Evolutionary conservation across 2,329 filamentous ascomycete species (phyloP).

Genomic region (Xylaria multiplex): DNA sequence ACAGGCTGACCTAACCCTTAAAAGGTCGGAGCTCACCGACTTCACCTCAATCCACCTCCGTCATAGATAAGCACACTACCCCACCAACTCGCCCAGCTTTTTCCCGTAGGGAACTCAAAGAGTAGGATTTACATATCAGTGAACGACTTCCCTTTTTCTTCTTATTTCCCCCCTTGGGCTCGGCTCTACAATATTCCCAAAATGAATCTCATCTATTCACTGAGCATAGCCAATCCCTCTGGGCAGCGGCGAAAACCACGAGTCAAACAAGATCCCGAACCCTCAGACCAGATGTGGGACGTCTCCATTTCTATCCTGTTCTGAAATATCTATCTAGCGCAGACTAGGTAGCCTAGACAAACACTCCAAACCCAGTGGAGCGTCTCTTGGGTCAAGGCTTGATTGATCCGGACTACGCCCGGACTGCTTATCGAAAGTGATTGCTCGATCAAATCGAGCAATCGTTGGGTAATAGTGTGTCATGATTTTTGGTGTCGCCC

Average conservation of each 20-base stretch:
- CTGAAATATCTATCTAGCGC: constrained; percentile 1
- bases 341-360: background rate
- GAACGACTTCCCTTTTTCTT: too few species aligned
- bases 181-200: too few species aligned
- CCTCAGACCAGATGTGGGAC: constrained; percentile 5
- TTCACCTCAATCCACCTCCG: constrained; percentile 2
- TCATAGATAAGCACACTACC: constrained; percentile 5
- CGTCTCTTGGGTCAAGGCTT: background rate
- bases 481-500: constrained; percentile 12
- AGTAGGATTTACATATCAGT: background rate
- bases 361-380: background rate
- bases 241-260: background rate
- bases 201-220: too few species aligned
- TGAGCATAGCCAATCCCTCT: background rate
- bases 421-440: constrained; percentile 41
- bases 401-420: background rate
- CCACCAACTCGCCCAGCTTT: background rate
- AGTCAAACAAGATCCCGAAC: background rate
- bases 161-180: too few species aligned
- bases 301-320: constrained; percentile 9
- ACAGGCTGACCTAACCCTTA: background rate
- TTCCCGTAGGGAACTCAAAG: background rate
- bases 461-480: constrained; percentile 38
- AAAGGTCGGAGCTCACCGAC: constrained; percentile 29
- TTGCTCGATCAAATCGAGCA: constrained; percentile 47